A percentile compares a stretch with the other conserved stretches of the same genome.
Conservation (phyloP, 2,329 filamentous ascomycete genomes). For the Venturia effusa region DNA sequence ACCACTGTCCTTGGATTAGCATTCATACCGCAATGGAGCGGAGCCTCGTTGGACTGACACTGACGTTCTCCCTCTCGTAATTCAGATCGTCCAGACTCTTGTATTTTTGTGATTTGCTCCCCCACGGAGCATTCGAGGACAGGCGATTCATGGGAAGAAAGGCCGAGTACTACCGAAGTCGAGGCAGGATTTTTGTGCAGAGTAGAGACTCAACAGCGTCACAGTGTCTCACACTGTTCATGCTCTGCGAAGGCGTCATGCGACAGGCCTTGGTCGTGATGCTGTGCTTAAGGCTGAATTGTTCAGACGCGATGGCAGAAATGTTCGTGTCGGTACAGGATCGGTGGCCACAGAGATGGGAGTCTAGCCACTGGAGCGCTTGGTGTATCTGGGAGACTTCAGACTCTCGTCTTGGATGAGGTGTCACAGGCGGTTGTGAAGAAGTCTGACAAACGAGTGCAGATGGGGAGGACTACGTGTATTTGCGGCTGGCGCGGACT, state of each 20-base stretch:
- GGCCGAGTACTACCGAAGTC: neutral
- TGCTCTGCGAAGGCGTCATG: slow-evolving; percentile 3
- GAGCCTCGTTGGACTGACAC: neutral
- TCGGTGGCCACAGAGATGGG: neutral
- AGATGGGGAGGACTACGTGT: neutral
- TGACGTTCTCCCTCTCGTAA: slow-evolving; percentile 9
- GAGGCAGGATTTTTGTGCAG: neutral
- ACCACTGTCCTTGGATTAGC: slow-evolving; percentile 27
- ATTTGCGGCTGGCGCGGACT: neutral
- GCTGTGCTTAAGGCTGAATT: neutral
- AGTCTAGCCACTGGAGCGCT: neutral
- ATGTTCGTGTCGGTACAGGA: neutral
- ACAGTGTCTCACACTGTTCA: slow-evolving; percentile 9
- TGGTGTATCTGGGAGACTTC: neutral
- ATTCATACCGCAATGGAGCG: neutral
- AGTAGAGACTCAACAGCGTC: neutral
- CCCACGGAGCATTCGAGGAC: slow-evolving; percentile 4
- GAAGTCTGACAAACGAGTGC: neutral
- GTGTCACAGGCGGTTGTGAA: neutral
- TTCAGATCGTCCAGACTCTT: slow-evolving; percentile 10
- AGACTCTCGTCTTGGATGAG: neutral
- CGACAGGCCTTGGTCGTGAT: neutral
- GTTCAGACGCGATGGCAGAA: neutral
- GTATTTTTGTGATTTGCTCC: slow-evolving; percentile 7
- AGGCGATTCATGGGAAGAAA: neutral